A percentile compares a stretch with the other conserved stretches of the same genome.
Evolutionary conservation across 495 filamentous ascomycete genomes (phyloP).

Genomic region (Cenococcum geophilum): DNA sequence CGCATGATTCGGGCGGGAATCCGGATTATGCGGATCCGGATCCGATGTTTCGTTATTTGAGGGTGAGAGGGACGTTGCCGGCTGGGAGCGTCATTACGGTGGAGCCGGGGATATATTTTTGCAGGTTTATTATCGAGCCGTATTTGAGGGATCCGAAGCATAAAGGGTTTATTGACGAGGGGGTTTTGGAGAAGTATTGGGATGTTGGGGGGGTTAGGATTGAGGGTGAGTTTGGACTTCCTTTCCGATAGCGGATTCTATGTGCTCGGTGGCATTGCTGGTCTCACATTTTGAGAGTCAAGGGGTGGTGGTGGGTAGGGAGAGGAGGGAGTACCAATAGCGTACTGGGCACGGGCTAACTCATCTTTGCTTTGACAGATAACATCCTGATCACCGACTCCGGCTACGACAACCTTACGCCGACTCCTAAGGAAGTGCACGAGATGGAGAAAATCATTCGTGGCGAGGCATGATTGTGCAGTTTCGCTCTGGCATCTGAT

Average conservation of each 20-base stretch:
- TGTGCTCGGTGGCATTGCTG: not conserved
- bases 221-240: slow-evolving; percentile 45
- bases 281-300: not conserved
- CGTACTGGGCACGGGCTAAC: too few species aligned
- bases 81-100: slow-evolving; percentile 80
- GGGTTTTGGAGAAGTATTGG: slow-evolving; percentile 78
- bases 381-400: slow-evolving; percentile 72
- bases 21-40: slow-evolving; percentile 80
- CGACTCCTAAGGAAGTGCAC: slow-evolving; percentile 62
- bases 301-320: slow-evolving; percentile 8
- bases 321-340: not conserved
- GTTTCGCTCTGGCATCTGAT: too few species aligned
- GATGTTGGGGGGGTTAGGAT: slow-evolving; percentile 79
- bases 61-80: slow-evolving; percentile 70
- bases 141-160: slow-evolving; percentile 65
- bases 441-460: slow-evolving; percentile 55
- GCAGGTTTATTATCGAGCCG: slow-evolving; percentile 83
- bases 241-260: not conserved
- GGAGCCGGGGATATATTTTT: slow-evolving; percentile 93
- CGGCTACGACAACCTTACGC: slow-evolving; percentile 76
- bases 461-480: not conserved
- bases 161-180: slow-evolving; percentile 63
- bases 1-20: slow-evolving; percentile 85
- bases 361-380: slow-evolving; percentile 42
- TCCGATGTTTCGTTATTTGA: slow-evolving; percentile 75